Conservation (phyloP, 2,329 filamentous ascomycete genomes). For the Stachybotrys chartarum region DNA sequence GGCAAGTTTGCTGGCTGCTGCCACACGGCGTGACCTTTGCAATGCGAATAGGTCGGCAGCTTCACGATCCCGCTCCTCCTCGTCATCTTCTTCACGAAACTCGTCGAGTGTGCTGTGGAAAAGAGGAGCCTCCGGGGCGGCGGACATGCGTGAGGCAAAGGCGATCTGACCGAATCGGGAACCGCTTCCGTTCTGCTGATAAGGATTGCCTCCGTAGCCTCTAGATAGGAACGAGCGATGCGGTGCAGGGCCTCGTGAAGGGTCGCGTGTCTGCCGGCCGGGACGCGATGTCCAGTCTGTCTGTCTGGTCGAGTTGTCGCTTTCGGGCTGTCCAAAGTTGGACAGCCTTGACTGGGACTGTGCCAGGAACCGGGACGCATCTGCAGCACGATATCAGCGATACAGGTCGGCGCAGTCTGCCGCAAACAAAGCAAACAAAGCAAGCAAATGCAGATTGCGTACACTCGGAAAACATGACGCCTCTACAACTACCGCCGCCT, state of each 20-base stretch:
- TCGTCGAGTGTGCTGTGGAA: slow-evolving; percentile 90
- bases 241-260: slow-evolving; percentile 17
- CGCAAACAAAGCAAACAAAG: background rate
- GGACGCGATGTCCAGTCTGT: slow-evolving; percentile 28
- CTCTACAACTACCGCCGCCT: slow-evolving; percentile 25
- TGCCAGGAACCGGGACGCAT: slow-evolving; percentile 92
- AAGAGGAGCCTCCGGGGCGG: slow-evolving; percentile 74
- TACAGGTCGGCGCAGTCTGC: slow-evolving; percentile 4
- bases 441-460: slow-evolving; percentile 30
- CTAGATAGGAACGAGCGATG: slow-evolving; percentile 38
- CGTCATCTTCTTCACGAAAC: slow-evolving; percentile 88
- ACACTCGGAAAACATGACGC: slow-evolving; percentile 69
- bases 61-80: slow-evolving; percentile 82
- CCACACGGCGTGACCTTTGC: slow-evolving; percentile 81
- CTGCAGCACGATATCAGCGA: slow-evolving; percentile 60
- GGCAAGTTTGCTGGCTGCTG: slow-evolving; percentile 74
- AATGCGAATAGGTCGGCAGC: slow-evolving; percentile 91
- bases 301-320: slow-evolving; percentile 22
- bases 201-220: slow-evolving; percentile 62
- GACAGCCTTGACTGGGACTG: slow-evolving; percentile 92
- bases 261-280: slow-evolving; percentile 22
- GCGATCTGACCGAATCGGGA: slow-evolving; percentile 66
- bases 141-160: slow-evolving; percentile 70
- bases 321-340: slow-evolving; percentile 56
- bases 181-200: slow-evolving; percentile 65